These are phyloP conservation scores for Hymenoscyphus fructigenus DNA, from an alignment of 2,329 filamentous ascomycete genomes.

Conservation along the genomic window DNA sequence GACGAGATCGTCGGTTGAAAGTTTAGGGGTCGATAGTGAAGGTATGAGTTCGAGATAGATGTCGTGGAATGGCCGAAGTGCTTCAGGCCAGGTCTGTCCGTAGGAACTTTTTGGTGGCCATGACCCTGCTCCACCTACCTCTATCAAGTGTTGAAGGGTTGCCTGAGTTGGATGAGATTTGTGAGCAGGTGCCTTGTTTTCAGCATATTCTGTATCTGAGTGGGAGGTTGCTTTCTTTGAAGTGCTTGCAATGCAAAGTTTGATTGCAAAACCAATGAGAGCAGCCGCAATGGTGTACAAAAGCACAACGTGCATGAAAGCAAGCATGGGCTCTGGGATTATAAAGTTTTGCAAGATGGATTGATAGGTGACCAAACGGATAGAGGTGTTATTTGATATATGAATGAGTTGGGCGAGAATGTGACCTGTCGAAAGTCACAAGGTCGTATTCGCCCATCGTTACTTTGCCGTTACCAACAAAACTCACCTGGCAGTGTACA, in stretches of 20 bases:
- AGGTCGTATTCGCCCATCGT: too few relatives aligned
- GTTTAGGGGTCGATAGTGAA: constrained; percentile 25
- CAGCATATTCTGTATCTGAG: neutral
- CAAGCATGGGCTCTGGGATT: neutral
- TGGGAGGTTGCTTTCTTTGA: neutral
- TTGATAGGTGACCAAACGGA: too few relatives aligned
- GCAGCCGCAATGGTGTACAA: neutral
- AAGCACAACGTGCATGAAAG: neutral
- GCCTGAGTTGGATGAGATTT: neutral
- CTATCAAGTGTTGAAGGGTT: neutral
- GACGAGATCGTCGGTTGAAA: constrained; percentile 32
- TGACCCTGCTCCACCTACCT: constrained; percentile 26
- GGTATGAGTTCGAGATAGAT: constrained; percentile 36
- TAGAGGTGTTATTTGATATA: too few relatives aligned
- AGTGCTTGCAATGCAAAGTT: neutral
- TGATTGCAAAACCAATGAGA: neutral
- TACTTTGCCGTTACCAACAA: too few relatives aligned
- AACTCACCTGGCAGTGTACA: too few relatives aligned
- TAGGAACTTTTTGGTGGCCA: constrained; percentile 29
- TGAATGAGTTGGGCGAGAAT: too few relatives aligned
- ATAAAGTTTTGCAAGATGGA: too few relatives aligned
- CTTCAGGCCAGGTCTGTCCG: constrained; percentile 31
- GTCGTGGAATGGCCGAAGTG: constrained; percentile 35
- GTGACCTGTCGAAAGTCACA: too few relatives aligned
- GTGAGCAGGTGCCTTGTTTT: neutral